A percentile compares a stretch with the other conserved stretches of the same genome.
Evolutionary conservation across 257 asterid species (phyloP).

Genomic region (Jacaranda copaia): DNA sequence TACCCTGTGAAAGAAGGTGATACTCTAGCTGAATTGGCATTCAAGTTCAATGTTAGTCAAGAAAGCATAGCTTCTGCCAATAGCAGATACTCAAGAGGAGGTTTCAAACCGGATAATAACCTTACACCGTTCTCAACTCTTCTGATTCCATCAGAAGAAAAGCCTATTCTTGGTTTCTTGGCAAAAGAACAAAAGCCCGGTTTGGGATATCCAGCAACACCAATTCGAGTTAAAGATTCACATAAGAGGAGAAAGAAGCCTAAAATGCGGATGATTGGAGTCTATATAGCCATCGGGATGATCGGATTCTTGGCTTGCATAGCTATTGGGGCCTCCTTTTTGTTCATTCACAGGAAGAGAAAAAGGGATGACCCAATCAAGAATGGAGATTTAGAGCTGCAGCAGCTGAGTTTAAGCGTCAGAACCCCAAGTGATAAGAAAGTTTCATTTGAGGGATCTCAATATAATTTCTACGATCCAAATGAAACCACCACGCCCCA

Average conservation of each 20-base stretch:
- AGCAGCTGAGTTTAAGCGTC: constrained; percentile 69
- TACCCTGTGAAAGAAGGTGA: constrained; percentile 64
- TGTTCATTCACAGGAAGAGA: constrained; percentile 45
- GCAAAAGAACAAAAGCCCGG: constrained; percentile 33
- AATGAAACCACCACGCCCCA: constrained; percentile 52
- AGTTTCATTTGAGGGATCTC: constrained; percentile 80
- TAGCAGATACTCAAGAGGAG: constrained; percentile 38
- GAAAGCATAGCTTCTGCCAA: constrained; percentile 51
- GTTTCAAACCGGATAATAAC: constrained; percentile 33
- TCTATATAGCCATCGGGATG: constrained; percentile 50
- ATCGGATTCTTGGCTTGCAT: constrained; percentile 43
- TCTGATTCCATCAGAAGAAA: constrained; percentile 49
- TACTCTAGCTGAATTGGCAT: constrained; percentile 46
- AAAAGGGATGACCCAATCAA: constrained; percentile 31
- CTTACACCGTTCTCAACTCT: constrained; percentile 54
- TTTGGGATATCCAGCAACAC: constrained; percentile 41
- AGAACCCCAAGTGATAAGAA: constrained; percentile 77
- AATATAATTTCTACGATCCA: constrained; percentile 57
- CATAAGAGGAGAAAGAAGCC: constrained; percentile 49
- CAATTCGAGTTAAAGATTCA: constrained; percentile 37
- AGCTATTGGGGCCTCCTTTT: constrained; percentile 52
- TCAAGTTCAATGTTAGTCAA: constrained; percentile 46
- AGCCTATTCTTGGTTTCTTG: constrained; percentile 41
- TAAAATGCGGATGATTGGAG: constrained; percentile 52
- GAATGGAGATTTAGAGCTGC: constrained; percentile 54